phyloP scores from a whole-genome alignment of 495 filamentous ascomycete genomes.

The Trichoderma erinaceum region DNA sequence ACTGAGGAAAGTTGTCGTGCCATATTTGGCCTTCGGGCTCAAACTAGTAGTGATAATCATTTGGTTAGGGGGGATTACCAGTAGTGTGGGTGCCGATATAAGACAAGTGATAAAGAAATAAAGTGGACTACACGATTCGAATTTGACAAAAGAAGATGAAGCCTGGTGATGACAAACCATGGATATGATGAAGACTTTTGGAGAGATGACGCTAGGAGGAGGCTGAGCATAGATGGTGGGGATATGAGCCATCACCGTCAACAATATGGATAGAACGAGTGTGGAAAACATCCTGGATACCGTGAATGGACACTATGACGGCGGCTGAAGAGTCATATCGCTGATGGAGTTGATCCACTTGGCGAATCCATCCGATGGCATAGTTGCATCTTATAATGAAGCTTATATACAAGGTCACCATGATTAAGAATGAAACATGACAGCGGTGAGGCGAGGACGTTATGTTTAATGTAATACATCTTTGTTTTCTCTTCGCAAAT shows the following conservation, averaged over 20 bases:
- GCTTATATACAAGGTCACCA: not conserved
- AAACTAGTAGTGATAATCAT: slow-evolving; percentile 41
- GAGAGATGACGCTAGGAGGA: not conserved
- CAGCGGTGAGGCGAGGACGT: not conserved
- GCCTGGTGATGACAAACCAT: not conserved
- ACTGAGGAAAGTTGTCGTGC: slow-evolving; percentile 51
- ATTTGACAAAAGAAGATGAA: not conserved
- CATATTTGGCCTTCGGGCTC: slow-evolving; percentile 60
- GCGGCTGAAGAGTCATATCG: not conserved
- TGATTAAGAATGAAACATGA: not conserved
- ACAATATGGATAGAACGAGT: not conserved
- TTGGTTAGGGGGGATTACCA: not conserved
- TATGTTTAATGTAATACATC: not conserved
- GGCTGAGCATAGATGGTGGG: not conserved
- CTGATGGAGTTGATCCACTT: not conserved
- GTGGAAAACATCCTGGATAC: not conserved
- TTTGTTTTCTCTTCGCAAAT: not conserved
- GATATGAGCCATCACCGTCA: not conserved
- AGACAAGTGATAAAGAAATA: not conserved
- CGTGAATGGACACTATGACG: not conserved
- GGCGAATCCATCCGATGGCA: not conserved
- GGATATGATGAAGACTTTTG: slow-evolving; percentile 12
- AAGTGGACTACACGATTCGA: not conserved
- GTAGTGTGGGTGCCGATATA: too few species aligned
- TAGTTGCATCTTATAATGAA: not conserved